Base-by-base conservation (phyloP, 257 asterid genomes). In the Plantago ovata region DNA sequence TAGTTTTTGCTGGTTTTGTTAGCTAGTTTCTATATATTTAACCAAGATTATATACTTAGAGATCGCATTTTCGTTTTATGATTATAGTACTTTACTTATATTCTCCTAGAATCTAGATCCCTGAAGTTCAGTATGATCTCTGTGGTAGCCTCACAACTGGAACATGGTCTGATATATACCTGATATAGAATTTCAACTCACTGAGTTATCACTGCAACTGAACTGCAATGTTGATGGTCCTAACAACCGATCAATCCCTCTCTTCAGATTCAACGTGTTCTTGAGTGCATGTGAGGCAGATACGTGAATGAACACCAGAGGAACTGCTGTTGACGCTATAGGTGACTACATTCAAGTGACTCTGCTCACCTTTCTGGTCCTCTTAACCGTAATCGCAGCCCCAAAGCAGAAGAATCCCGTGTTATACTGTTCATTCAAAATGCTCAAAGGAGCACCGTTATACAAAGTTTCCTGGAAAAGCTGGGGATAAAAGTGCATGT, bases 391-490 rank as follows among this genome's bases (percentile, higher is more conserved):
- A 42, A 21, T 3, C 56, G 50, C 10, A 70, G 74, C 72, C 75
- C 82, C 23, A 76, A 60, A 65, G 42, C 64, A 8, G 77, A 79
- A 44, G 69, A 68, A 16, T 75, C 96, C 8, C 86, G 50, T 33
- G 83, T 82, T 20, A 42, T 87, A 28, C 83, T 91, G 55, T 75
- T 85, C 73, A 59, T 81, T 36, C 69, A 65, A 42, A 75, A 76
- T 49, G 59, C 61, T 14, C 76, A 81, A 55, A 73, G 94, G 60
- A 63, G 85, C 45, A 60, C 22, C 1, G 45, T 84, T 28, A 0
- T 79, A 65, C 68, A 69, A 12, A 67, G 56, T 36, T 83, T 78
- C 85, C 75, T 85, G 81, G 64, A 55, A 23, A 66, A 74, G 41
- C 75, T 60, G 3, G 91, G 83, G 13, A 60, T 88, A 15, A 77